Percentiles rank a stretch among this genome's conserved stretches.
These are phyloP conservation scores for Spizellomyces punctatus DNA, from an alignment of 192 early-diverging fungal species.

Conservation along the genomic window DNA sequence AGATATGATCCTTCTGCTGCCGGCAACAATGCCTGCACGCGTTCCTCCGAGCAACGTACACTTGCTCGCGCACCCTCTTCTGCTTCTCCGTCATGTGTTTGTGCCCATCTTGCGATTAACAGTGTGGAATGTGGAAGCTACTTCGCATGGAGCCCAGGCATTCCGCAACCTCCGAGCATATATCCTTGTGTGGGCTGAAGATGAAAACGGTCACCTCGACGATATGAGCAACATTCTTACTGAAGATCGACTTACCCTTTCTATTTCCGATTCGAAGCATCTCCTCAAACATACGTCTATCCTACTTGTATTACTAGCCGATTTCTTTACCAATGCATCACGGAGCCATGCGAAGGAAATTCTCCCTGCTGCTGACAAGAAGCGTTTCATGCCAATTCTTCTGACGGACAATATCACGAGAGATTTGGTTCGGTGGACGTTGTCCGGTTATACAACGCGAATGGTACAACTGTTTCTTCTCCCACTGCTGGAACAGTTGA, in stretches of 20 bases:
- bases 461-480: slow-evolving; percentile 1
- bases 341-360: background rate
- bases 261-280: too few species aligned
- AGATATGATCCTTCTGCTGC: too few species aligned
- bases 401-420: background rate
- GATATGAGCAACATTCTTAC: too few species aligned
- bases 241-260: too few species aligned
- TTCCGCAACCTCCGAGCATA: background rate
- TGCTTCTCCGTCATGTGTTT: background rate
- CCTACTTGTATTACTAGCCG: background rate
- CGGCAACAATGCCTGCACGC: too few species aligned
- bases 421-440: background rate
- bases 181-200: too few species aligned
- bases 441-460: background rate
- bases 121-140: background rate
- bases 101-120: background rate
- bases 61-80: slow-evolving; percentile 8
- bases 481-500: slow-evolving; percentile 10
- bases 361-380: background rate
- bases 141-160: background rate
- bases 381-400: background rate
- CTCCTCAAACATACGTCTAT: background rate
- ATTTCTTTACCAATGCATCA: background rate
- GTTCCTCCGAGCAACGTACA: background rate
- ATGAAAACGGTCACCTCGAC: too few species aligned